Conservation (phyloP, 1,139 yeast species). For the Kodamaea sp. region DNA sequence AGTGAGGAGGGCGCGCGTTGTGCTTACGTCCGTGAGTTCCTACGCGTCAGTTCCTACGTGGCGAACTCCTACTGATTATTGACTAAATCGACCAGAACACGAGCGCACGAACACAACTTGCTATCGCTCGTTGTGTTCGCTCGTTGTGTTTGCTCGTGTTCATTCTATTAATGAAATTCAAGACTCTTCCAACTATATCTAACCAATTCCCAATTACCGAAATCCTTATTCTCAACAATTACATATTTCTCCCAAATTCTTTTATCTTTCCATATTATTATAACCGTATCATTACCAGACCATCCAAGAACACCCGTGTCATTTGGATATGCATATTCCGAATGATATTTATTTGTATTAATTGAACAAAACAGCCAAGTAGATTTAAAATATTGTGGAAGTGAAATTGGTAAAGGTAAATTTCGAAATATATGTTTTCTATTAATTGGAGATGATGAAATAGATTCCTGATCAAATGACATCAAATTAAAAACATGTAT, state of each 20-base stretch:
- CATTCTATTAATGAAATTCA: constrained; percentile 22
- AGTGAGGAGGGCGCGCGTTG: no score
- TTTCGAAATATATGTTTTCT: constrained; percentile 66
- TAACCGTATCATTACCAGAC: constrained; percentile 64
- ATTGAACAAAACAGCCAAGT: constrained; percentile 87
- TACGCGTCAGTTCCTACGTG: no score
- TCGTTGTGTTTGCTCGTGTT: no score
- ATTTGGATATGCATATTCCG: constrained; percentile 24
- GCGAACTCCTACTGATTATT: no score
- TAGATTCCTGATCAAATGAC: constrained; percentile 6
- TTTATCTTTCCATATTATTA: constrained; percentile 67
- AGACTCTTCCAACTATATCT: constrained; percentile 79
- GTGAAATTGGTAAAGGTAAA: constrained; percentile 57
- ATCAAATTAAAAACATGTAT: constrained; percentile 71
- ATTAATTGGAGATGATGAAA: constrained; percentile 27
- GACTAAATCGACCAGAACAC: no score
- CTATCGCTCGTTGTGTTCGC: no score
- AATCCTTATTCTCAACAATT: constrained; percentile 43
- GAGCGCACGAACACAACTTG: no score
- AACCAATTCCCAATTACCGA: constrained; percentile 51
- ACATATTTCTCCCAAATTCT: constrained; percentile 85
- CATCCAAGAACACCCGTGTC: constrained; percentile 75
- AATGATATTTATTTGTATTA: constrained; percentile 52
- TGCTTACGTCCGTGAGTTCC: no score
- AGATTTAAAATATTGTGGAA: constrained; percentile 74